Base-by-base conservation (phyloP, 2,329 filamentous ascomycete genomes). In the Cercospora zeae-maydis region DNA sequence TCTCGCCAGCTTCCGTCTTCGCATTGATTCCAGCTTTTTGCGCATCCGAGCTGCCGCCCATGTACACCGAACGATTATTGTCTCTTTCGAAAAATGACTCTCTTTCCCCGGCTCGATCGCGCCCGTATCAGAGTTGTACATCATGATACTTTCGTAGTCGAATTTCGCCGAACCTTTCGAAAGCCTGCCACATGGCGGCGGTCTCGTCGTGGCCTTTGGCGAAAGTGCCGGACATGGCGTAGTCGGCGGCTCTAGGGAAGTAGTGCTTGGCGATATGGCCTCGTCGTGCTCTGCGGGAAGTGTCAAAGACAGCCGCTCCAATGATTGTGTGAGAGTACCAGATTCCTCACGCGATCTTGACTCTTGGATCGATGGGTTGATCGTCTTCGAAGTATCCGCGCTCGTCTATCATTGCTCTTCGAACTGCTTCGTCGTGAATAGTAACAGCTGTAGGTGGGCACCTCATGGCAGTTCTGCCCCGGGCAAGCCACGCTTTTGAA, bases 101-200 rank as follows among this genome's bases (percentile, higher is more conserved):
- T 62, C 9, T 27, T 61, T 57, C 1, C 13, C 45, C 8, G 6
- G 34, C 9, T 36, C 36, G 19, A 52, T 27, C 6, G 51, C 21
- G 10, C 47, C 62, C 4, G 47, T 33, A 19, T 42, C 30, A 3
- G 59, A 62, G 24, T 31, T 45, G 54, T 66, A 66, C 5, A 66
- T 58, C 61, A 63, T 66, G 45, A 64, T 66, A 56, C 58, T 61
- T 24, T 56, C 37, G 34, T 52, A 61, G 47, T 64, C 64, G 34
- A 66, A 64, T 7, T 13, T n/a, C 9, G 30, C n/a, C 14, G 55
- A 59, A 24, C 16, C 24, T 45, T 59, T 6, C 59, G 9, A 42
- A 49, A 9, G 57, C 39, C 13, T 60, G 34, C 7, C 11, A 33
- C 13, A 59, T 47, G 21, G 24, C 19, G 11, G 56, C 31, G 14